Evolutionary conservation across 371 early-diverging fungal species (phyloP), one percentile per base, ranked within the genome.

Genomic region (Rhizopus stolonifer): DNA sequence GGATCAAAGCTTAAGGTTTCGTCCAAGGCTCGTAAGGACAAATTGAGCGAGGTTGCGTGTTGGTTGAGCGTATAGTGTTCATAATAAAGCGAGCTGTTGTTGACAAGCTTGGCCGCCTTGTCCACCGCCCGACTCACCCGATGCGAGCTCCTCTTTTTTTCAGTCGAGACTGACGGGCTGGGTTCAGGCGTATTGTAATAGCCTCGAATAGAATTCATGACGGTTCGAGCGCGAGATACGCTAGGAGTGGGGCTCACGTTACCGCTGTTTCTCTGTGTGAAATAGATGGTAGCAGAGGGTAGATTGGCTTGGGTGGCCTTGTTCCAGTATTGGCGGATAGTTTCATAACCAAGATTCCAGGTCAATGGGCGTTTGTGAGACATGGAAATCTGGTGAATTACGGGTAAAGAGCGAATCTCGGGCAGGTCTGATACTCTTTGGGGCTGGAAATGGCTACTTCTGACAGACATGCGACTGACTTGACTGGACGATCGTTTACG

Each of bases 311-410:
- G 26, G 0, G 75, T 72, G 0, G 68, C 57, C 18, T 59, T 70
- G 8, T 51, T 70, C 79, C 79, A 78, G 31, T 78, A 78, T 10
- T 70, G 61, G 9, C 74, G 69, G 11, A 74, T 78, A 1, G 66
- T 52, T 10, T 74, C 71, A 54, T 78, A 78, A 0, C 66, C 79
- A 19, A 60, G 19, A 11, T 60, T 51, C 73, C 79, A 78, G 14
- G 63, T 46, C 5, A 72, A 38, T 23, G 73, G 65, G 1, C 67
- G 65, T 19, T 63, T 23, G 11, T 58, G 46, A n/a, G 60, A 33
- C 4, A 58, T 56, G 0, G 73, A 65, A 0, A 72, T 50, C 23
- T 74, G 72, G 36, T 63, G 72, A 1, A 74, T 78, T 8, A 55
- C 54, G 4, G 79, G 79, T 14, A 78, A 62, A 15, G 18, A 43